These are phyloP conservation scores for Candida caryicola DNA, from an alignment of 805 yeast species.

Conservation along the genomic window DNA sequence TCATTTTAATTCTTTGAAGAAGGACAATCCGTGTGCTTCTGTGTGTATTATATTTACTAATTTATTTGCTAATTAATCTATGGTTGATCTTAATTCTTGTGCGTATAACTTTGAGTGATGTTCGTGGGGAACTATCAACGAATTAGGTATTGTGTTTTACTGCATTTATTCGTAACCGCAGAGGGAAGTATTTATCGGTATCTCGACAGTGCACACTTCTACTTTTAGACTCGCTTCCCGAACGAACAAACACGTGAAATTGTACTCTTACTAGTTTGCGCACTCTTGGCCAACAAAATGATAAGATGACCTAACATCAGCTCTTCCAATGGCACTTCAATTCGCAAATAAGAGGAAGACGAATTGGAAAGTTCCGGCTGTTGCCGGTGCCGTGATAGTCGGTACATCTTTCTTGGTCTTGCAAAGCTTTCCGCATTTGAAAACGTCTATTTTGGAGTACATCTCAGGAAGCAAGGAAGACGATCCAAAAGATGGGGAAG, in stretches of 20 bases:
- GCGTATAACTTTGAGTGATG: too few species aligned
- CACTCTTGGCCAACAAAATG: background rate
- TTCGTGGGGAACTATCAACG: too few species aligned
- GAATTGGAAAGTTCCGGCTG: conserved; percentile 17
- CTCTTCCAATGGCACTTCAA: conserved; percentile 19
- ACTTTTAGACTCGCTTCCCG: too few species aligned
- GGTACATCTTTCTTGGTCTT: conserved; percentile 43
- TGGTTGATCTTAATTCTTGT: background rate
- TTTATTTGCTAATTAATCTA: background rate
- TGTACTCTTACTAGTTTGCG: background rate
- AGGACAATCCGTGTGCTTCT: background rate
- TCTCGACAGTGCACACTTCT: too few species aligned
- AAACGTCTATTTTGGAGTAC: conserved; percentile 21
- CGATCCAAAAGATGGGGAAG: conserved; percentile 10
- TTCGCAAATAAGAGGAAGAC: conserved; percentile 14
- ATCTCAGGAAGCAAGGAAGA: conserved; percentile 19
- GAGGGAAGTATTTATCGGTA: too few species aligned
- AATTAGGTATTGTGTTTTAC: too few species aligned
- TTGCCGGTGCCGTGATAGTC: conserved; percentile 40
- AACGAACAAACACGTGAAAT: background rate
- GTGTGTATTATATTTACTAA: conserved; percentile 5
- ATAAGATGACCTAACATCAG: background rate
- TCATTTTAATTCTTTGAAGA: conserved; percentile 2
- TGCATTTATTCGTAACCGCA: too few species aligned
- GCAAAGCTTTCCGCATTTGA: conserved; percentile 51